Conservation (phyloP, 495 filamentous ascomycete species). For the Aspergillus ostianus region DNA sequence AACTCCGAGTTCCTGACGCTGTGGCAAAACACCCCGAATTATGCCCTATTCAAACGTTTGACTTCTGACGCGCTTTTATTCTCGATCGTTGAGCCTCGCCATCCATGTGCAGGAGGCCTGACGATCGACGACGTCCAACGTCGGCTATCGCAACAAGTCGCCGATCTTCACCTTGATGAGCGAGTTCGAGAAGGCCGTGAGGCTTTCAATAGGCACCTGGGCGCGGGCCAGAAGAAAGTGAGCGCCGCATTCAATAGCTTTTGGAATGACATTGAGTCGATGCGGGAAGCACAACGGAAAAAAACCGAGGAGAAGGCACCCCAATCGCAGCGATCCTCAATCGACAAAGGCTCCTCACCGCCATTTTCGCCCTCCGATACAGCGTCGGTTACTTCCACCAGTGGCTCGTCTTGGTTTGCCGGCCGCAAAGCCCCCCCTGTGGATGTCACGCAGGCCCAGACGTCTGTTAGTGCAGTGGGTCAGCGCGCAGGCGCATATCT, state of each 20-base stretch:
- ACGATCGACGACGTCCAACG: conserved; percentile 94
- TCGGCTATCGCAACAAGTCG: conserved; percentile 80
- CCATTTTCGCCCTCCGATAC: conserved; percentile 22
- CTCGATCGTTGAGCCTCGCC: conserved; percentile 87
- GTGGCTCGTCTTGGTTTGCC: conserved; percentile 25
- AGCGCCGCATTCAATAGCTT: conserved; percentile 79
- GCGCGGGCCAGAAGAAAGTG: conserved; percentile 82
- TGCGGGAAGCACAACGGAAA: conserved; percentile 78
- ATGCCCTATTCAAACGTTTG: conserved; percentile 72
- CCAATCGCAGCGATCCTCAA: conserved; percentile 35
- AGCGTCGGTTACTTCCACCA: conserved; percentile 13
- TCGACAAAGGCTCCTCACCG: conserved; percentile 31
- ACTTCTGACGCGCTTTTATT: conserved; percentile 86
- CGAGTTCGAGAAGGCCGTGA: conserved; percentile 74
- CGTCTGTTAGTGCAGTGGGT: conserved; percentile 63
- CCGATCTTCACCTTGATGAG: conserved; percentile 87
- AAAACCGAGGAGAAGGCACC: conserved; percentile 56
- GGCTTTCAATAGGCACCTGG: conserved; percentile 72
- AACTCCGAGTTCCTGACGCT: conserved; percentile 65
- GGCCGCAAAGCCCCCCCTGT: conserved; percentile 40
- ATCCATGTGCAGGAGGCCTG: conserved; percentile 92
- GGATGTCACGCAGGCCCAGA: conserved; percentile 66
- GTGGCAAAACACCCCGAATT: conserved; percentile 87
- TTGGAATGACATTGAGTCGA: conserved; percentile 83
- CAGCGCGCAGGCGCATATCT: conserved; percentile 83